Base-by-base conservation (phyloP, 495 filamentous ascomycete species). In the Trichoderma asperelloides region DNA sequence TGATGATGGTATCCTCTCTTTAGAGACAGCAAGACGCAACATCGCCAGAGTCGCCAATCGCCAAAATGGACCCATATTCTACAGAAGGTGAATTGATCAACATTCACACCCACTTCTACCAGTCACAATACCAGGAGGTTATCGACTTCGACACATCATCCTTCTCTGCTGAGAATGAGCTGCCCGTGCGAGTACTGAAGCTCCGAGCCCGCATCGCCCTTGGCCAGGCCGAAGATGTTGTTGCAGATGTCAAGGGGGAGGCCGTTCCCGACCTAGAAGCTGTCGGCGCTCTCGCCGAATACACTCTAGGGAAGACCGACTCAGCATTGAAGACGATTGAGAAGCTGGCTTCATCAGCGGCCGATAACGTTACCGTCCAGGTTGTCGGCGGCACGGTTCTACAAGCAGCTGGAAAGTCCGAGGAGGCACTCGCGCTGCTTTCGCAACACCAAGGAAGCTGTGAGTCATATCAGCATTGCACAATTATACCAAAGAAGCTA, bases 11-110 rank as follows among this genome's bases (percentile, higher is more conserved):
- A 60, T 30, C 28, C 55, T 21, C 25, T 25, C 18, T 9, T 60
- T 28, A 23, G n/a, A 51, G 55, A 60, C 55, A 60, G 18, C 40
- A 45, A 41, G 33, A 11, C 40, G 39, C 41, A 65, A 28, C 64
- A 27, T 27, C 64, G 64, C 55, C 70, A 45, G 21, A 33, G 43
- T 45, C 40, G 37, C 66, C 68, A 67, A 66, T 69, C 68, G 65
- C 68, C 69, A 82, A 71, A 63, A 96, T 96, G 91, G 95, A 98
- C 82, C 95, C 94, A 68, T 98, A 94, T 75, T 96, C 92, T 25
- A 85, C 91, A 71, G 95, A 97, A 82, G 92, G 92, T 82, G 95
- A 98, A 80, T 87, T 98, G 71, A 87, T 96, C 77, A 96, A 93
- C 82, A 88, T 97, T 75, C 91, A 95, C 85, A 96, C 89, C 80